Conservation (phyloP, 345 rosid species). For the Pelargonium nanum region DNA sequence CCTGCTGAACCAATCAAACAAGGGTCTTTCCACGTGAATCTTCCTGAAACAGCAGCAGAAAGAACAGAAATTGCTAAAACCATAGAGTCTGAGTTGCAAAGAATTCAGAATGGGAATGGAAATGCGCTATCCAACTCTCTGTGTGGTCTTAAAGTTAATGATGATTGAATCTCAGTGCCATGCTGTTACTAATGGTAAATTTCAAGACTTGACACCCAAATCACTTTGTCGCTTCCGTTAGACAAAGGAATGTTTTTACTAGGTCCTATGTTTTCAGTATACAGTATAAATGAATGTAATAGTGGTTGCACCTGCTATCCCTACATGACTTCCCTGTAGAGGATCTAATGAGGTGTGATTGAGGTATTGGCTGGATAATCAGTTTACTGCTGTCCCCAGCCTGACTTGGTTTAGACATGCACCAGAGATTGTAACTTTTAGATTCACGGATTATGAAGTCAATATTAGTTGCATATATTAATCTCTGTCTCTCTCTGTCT, state of each 20-base stretch:
- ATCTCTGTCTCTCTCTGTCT: not conserved
- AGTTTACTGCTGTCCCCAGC: not conserved
- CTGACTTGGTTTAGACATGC: too few relatives aligned
- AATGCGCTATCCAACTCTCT: conserved; percentile 24
- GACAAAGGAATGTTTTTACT: conserved; percentile 6
- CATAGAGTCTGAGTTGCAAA: conserved; percentile 66
- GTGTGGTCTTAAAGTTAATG: conserved; percentile 22
- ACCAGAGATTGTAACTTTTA: not conserved
- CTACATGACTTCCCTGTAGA: not conserved
- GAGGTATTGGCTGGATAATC: not conserved
- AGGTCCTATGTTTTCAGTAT: not conserved
- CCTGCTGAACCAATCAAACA: conserved; percentile 51
- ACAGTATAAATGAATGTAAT: not conserved
- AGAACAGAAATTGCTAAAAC: conserved; percentile 54
- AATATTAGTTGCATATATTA: not conserved
- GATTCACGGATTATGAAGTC: not conserved
- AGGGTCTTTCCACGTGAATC: conserved; percentile 79
- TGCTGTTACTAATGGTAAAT: conserved; percentile 1
- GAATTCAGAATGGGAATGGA: conserved; percentile 41
- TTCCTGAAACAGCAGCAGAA: conserved; percentile 57
- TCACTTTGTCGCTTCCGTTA: conserved; percentile 1
- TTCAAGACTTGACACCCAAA: not conserved
- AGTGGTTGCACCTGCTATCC: not conserved
- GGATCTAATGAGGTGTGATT: not conserved
- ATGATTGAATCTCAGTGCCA: conserved; percentile 10